Base-by-base conservation (phyloP, 2,329 filamentous ascomycete genomes). In the Gyromitra esculenta region DNA sequence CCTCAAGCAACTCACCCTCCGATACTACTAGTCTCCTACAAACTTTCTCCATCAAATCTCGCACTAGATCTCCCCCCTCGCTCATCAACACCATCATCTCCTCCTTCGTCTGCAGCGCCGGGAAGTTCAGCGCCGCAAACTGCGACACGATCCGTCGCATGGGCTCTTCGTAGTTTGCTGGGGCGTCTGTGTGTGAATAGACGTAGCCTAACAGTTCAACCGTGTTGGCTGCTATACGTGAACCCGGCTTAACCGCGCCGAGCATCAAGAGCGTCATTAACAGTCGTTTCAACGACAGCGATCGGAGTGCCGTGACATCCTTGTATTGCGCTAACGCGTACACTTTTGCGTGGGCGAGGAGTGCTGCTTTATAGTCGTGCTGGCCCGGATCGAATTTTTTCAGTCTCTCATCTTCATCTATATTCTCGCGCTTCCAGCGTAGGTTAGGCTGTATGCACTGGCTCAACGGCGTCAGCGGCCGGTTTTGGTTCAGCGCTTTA, bases 301-400 rank as follows among this genome's bases (percentile, higher is more conserved):
- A 15, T 37, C 25, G n/a, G 6, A 73, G 56, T 0, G 31, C 35
- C 13, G 21, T 4, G 15, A 62, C 39, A 31, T 68, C 54, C 21
- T 60, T 68, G 31, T 54, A 73, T 41, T 66, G 54, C 2, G 63
- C 71, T 8, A 73, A 37, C 9, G 63, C 71, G 41, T 73, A 73
- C 11, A 68, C 48, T 25, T 73, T 59, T 25, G 43, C 64, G n/a
- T 74, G 56, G 8, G 41, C n/a, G 2, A 62, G 31, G 9, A 74
- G 41, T n/a, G 39, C 9, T 1, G 48, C 31, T 1, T 21, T 54
- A 13, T 52, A 54, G 41, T 60, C 41, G 15, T 59, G 15, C 3
- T 39, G 7, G 15, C 39, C 5, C 7, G 31, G 62, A n/a, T 54
- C 45, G n/a, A 41, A 41, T 7, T 18, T 13, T 25, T 25, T 39